Evolutionary conservation across 306 rosid genomes (phyloP).

Genomic region (Inga leiocalycina): DNA sequence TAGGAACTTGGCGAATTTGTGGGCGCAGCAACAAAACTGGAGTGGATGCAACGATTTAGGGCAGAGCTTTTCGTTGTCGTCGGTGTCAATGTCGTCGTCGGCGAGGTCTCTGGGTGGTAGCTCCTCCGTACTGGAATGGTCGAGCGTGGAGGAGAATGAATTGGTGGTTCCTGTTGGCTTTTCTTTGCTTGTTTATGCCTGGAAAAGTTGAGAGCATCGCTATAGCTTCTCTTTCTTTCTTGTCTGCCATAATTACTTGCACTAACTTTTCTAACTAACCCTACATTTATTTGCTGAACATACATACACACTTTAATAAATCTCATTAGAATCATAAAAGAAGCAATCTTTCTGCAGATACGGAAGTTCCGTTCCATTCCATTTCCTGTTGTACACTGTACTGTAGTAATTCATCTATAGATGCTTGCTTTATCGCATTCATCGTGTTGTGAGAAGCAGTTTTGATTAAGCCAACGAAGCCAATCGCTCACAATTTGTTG

Average conservation of each 20-base stretch:
- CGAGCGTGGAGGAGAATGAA: constrained; percentile 79
- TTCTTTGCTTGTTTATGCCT: constrained; percentile 83
- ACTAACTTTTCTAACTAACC: constrained; percentile 43
- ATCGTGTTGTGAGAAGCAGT: constrained; percentile 31
- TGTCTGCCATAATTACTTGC: neutral
- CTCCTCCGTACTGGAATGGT: constrained; percentile 85
- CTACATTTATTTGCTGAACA: constrained; percentile 68
- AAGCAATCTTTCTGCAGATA: constrained; percentile 24
- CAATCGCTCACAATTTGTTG: neutral
- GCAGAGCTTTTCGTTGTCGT: constrained; percentile 71
- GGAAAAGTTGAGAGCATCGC: constrained; percentile 56
- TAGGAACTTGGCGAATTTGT: constrained; percentile 37
- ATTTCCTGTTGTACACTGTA: neutral
- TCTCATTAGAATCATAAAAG: constrained; percentile 6
- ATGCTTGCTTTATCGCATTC: constrained; percentile 16
- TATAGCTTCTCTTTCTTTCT: constrained; percentile 7
- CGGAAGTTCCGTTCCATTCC: neutral
- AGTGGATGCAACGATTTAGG: constrained; percentile 54
- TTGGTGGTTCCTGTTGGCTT: constrained; percentile 72
- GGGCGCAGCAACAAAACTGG: constrained; percentile 57
- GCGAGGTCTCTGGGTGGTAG: constrained; percentile 77
- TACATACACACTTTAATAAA: constrained; percentile 42
- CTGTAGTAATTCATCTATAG: neutral
- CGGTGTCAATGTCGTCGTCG: constrained; percentile 74
- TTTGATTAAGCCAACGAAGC: constrained; percentile 11